Evolutionary conservation across 2,329 filamentous ascomycete species (phyloP).

Genomic region (Aotearoamyces nothofagi): DNA sequence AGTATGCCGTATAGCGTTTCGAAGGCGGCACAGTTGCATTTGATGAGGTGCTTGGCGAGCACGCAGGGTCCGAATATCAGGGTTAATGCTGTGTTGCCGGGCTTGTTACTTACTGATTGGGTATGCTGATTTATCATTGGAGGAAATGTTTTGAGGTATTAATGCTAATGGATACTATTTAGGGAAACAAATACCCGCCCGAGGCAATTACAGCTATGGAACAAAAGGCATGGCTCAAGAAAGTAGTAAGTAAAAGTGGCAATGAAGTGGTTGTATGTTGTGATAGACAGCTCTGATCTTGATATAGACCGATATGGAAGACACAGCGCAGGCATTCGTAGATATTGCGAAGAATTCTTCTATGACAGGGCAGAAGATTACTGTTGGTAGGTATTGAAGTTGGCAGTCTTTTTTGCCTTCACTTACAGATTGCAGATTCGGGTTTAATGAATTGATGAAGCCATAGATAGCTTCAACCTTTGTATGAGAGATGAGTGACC

Average conservation of each 20-base stretch:
- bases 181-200: conserved; percentile 35
- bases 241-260: conserved; percentile 26
- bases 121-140: no score
- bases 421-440: no score
- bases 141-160: conserved; percentile 5
- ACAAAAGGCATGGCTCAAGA: conserved; percentile 36
- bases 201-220: conserved; percentile 33
- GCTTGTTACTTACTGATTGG: conserved; percentile 51
- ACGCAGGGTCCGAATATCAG: conserved; percentile 46
- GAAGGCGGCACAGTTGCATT: conserved; percentile 37
- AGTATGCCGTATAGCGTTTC: conserved; percentile 20
- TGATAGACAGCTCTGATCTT: conserved; percentile 4
- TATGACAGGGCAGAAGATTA: conserved; percentile 19
- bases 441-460: no score
- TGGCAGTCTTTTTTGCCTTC: no score
- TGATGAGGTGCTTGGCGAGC: conserved; percentile 48
- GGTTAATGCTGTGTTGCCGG: conserved; percentile 49
- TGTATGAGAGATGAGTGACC: no score
- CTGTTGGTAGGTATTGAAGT: conserved; percentile 14
- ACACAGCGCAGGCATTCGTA: conserved; percentile 38
- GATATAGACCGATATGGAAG: conserved; percentile 30
- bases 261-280: no score
- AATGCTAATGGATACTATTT: neutral
- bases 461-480: no score
- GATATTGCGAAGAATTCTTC: conserved; percentile 32